Conservation (phyloP, 805 yeast genomes). For the Peterozyma xylosa region DNA sequence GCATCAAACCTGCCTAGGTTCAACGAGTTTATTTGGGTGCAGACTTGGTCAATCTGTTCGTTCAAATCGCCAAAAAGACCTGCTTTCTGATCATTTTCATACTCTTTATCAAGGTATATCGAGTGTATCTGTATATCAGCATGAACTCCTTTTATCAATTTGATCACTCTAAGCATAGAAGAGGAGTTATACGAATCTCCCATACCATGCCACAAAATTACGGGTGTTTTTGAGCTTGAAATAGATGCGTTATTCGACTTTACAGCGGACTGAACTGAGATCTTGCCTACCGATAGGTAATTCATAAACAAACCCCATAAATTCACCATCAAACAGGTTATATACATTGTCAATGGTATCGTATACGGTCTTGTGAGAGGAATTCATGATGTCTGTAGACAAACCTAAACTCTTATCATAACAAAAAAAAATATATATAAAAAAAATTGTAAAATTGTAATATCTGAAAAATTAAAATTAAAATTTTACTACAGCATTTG, state of each 20-base stretch:
- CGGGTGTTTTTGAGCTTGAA: conserved; percentile 23
- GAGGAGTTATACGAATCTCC: conserved; percentile 67
- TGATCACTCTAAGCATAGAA: conserved; percentile 42
- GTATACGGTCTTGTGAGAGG: no score
- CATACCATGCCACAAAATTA: conserved; percentile 81
- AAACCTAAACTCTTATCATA: not conserved
- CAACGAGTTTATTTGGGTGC: conserved; percentile 36
- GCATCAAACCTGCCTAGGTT: conserved; percentile 56
- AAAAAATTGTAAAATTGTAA: not conserved
- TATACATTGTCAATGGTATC: no score
- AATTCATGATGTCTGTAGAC: no score
- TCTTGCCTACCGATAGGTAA: no score
- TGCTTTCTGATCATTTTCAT: conserved; percentile 42
- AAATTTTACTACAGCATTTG: not conserved
- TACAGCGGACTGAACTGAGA: no score
- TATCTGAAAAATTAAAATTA: not conserved
- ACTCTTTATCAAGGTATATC: conserved; percentile 40
- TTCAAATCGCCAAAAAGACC: conserved; percentile 56
- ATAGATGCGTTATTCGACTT: no score
- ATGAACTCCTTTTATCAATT: conserved; percentile 30
- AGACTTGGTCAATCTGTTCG: conserved; percentile 45
- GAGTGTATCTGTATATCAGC: conserved; percentile 51
- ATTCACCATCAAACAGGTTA: no score
- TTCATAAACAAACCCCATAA: no score
- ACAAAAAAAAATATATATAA: not conserved